Conservation (phyloP, 2,329 filamentous ascomycete species). For the Aspergillus texensis region DNA sequence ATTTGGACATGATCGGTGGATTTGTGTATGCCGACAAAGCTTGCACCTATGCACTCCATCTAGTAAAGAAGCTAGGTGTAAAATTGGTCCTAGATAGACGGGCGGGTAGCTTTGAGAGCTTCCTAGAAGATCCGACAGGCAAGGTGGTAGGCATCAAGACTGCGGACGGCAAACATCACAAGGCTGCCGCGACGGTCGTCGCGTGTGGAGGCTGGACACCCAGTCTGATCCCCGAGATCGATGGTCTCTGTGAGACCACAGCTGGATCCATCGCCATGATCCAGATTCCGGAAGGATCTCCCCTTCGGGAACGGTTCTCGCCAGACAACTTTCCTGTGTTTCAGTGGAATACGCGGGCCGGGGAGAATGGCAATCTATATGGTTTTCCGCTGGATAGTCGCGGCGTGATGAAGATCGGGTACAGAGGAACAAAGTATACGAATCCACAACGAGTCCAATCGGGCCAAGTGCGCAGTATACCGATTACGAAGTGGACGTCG, state of each 20-base stretch:
- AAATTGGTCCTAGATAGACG: conserved; percentile 44
- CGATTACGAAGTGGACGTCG: conserved; percentile 42
- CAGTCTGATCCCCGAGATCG: conserved; percentile 43
- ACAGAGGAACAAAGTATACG: conserved; percentile 55
- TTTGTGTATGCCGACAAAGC: conserved; percentile 51
- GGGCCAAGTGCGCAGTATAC: conserved; percentile 43
- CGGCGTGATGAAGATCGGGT: conserved; percentile 55
- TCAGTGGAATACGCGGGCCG: conserved; percentile 41
- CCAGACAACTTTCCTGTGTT: conserved; percentile 52
- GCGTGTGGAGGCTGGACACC: conserved; percentile 52
- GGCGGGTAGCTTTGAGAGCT: conserved; percentile 12
- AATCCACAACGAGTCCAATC: conserved; percentile 45
- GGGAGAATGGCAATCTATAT: conserved; percentile 48
- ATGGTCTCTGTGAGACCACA: conserved; percentile 52
- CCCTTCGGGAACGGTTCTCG: conserved; percentile 45
- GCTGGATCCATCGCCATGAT: conserved; percentile 51
- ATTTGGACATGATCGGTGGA: conserved; percentile 53
- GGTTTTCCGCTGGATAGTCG: conserved; percentile 51
- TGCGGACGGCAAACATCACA: conserved; percentile 37
- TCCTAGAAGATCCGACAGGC: neutral
- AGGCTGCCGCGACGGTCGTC: conserved; percentile 40
- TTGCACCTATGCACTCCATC: conserved; percentile 50
- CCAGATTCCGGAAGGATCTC: conserved; percentile 43
- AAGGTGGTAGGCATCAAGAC: conserved; percentile 44
- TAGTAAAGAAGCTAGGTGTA: conserved; percentile 45